These are phyloP conservation scores for Paramyrothecium sp. DNA, from an alignment of 2,329 filamentous ascomycete species.

Conservation along the genomic window DNA sequence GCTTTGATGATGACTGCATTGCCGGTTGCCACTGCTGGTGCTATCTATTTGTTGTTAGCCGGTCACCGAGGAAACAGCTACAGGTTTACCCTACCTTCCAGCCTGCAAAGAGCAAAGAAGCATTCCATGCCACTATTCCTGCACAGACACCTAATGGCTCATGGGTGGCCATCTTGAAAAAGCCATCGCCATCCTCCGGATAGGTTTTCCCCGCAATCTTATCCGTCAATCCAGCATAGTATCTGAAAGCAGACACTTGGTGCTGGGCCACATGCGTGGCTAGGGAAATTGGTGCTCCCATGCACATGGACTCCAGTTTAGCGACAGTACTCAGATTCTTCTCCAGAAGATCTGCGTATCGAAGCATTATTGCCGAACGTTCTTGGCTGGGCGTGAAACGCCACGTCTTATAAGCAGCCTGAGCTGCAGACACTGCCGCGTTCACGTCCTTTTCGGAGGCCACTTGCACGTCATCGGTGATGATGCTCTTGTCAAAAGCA, in stretches of 20 bases:
- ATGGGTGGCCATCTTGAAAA: slow-evolving; percentile 71
- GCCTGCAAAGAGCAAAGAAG: slow-evolving; percentile 70
- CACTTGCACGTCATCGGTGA: slow-evolving; percentile 23
- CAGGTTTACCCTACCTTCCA: too few relatives aligned
- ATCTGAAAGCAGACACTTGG: slow-evolving; percentile 22
- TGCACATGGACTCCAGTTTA: slow-evolving; percentile 69
- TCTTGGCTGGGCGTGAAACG: slow-evolving; percentile 62
- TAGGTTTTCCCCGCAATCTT: slow-evolving; percentile 79
- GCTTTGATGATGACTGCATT: slow-evolving; percentile 52
- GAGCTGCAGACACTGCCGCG: slow-evolving; percentile 42
- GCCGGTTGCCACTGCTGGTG: slow-evolving; percentile 46
- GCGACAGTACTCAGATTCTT: slow-evolving; percentile 50
- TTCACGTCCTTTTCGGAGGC: slow-evolving; percentile 25
- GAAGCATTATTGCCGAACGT: slow-evolving; percentile 52
- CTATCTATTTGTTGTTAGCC: slow-evolving; percentile 19
- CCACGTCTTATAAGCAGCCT: slow-evolving; percentile 69
- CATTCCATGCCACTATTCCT: slow-evolving; percentile 87
- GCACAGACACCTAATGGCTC: slow-evolving; percentile 65
- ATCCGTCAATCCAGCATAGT: slow-evolving; percentile 73
- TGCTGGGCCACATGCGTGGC: slow-evolving; percentile 53
- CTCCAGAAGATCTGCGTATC: slow-evolving; percentile 60
- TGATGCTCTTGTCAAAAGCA: neutral
- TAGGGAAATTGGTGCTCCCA: slow-evolving; percentile 9
- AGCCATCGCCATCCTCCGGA: slow-evolving; percentile 67
- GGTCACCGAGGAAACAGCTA: too few relatives aligned